Base-by-base conservation (phyloP, 1,139 yeast genomes). In the Suhomyces atakaporum region DNA sequence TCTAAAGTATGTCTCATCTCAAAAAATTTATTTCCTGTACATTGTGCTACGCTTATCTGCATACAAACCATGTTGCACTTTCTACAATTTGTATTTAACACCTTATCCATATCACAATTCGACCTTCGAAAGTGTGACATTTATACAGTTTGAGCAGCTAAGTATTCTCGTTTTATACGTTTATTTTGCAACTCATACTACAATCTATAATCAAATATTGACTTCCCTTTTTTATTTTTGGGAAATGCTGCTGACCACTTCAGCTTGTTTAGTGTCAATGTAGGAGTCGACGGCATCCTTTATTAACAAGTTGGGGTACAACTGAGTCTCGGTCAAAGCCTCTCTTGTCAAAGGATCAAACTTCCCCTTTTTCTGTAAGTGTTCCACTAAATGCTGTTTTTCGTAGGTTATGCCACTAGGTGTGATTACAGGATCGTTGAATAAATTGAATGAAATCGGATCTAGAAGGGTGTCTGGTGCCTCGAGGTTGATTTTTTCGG, bases 361-460 rank as follows among this genome's bases (percentile, higher is more conserved):
- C 25, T 60, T 60, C 7, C 62, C 58, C 44, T 60, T 58, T 23
- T 53, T 58, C 29, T 54, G 49, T 31, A 73, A 48, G 45, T 70
- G 74, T 39, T 63, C 65, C 31, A 66, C 36, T 18, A 73, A 51
- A 52, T 64, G 57, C 1, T 69, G 43, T 37, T 66, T 60, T 44
- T 74, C 79, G 47, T 69, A 74, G 2, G 77, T 64, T 23, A 67
- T 70, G 2, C 79, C 79, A 16, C 74, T 64, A 9, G 75, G 75
- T 10, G 75, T 61, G n/a, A 73, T 54, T 5, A 74, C 79, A 0
- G 79, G 79, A 29, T 74, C 71, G 24, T 47, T 49, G 47, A 73
- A 72, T 25, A 73, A 42, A 31, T 66, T 64, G 49, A 68, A 71
- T 2, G 77, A 66, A 18, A 74, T 69, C 5, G 79, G 79, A 42